phyloP scores from a whole-genome alignment of 345 rosid species.

The Gossypium thurberi region DNA sequence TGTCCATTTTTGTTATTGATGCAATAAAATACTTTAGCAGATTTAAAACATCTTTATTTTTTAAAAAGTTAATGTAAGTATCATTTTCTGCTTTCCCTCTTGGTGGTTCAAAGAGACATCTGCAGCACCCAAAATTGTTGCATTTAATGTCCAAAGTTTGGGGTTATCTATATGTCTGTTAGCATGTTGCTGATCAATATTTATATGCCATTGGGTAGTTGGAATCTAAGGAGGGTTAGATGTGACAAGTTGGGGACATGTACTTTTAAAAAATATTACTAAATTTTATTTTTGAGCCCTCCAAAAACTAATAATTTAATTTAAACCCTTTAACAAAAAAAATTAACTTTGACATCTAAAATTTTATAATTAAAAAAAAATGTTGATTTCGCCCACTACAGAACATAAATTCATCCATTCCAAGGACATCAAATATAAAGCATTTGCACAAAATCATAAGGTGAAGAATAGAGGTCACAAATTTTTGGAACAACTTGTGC shows the following conservation, averaged over 20 bases:
- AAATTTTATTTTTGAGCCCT: too few relatives aligned
- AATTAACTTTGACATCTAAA: too few relatives aligned
- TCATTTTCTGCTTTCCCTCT: neutral
- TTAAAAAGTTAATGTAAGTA: too few relatives aligned
- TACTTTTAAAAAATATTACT: too few relatives aligned
- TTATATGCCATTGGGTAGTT: slow-evolving; percentile 20
- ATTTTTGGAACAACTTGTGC: neutral
- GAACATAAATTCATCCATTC: neutral
- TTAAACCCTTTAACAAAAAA: too few relatives aligned
- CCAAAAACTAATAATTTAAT: too few relatives aligned
- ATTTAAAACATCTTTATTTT: neutral
- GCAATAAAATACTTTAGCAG: neutral
- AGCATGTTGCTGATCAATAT: neutral
- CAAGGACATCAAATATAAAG: neutral
- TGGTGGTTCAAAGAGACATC: neutral
- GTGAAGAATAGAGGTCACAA: neutral
- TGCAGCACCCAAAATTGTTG: neutral
- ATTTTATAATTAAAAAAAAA: too few relatives aligned
- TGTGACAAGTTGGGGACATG: neutral
- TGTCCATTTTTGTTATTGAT: slow-evolving; percentile 24
- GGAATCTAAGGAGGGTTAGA: slow-evolving; percentile 22
- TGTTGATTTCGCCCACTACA: too few relatives aligned
- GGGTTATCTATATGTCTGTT: neutral
- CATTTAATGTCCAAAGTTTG: slow-evolving; percentile 11
- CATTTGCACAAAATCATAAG: neutral